Evolutionary conservation across 140 eudicot species (phyloP).

Genomic region (Stevia rebaudiana): DNA sequence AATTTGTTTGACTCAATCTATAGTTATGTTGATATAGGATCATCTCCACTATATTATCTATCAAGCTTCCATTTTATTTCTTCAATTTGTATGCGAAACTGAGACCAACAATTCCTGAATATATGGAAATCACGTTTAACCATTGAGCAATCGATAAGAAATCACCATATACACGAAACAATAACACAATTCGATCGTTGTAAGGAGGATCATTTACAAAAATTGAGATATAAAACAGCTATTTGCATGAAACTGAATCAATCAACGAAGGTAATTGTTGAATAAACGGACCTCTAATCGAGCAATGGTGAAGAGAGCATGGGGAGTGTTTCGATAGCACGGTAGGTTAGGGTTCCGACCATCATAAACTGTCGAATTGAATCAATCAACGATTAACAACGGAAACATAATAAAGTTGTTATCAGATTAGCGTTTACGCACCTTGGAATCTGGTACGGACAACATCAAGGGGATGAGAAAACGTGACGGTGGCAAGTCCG

Average conservation of each 20-base stretch:
- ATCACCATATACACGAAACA: not conserved
- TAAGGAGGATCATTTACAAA: not conserved
- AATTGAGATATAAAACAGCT: not conserved
- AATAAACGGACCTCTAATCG: constrained; percentile 61
- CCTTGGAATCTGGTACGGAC: constrained; percentile 98
- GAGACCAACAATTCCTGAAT: constrained; percentile 1
- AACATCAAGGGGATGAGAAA: constrained; percentile 91
- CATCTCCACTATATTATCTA: not conserved
- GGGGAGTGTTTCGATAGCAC: constrained; percentile 70
- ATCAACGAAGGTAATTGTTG: not conserved
- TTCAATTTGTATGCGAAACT: not conserved
- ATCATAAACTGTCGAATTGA: constrained; percentile 52
- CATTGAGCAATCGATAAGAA: too few species aligned
- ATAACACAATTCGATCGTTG: not conserved
- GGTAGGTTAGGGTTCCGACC: constrained; percentile 78
- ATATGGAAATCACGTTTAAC: not conserved
- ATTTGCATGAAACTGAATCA: not conserved
- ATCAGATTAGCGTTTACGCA: constrained; percentile 6
- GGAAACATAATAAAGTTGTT: not conserved
- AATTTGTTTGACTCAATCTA: not conserved
- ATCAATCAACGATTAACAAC: not conserved
- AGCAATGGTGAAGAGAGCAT: constrained; percentile 88
- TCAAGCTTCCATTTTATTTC: constrained; percentile 4
- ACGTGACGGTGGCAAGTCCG: constrained; percentile 85
- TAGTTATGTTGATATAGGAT: not conserved